Evolutionary conservation across 768 basidiomycete species (phyloP).

Genomic region (Lentinus tigrinus): DNA sequence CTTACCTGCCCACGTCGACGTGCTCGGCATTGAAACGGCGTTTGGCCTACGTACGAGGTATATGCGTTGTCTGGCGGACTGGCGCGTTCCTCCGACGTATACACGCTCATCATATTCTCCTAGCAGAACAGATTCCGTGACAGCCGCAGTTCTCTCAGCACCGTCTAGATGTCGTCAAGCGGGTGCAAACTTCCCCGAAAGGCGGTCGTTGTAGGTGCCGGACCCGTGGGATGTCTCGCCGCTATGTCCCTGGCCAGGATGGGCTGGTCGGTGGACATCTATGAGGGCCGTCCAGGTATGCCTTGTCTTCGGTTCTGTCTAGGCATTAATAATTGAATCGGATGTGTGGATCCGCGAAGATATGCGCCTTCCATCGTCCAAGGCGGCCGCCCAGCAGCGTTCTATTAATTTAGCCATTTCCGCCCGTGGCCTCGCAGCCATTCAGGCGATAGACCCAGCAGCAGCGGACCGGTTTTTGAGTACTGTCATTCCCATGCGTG

Average conservation of each 20-base stretch:
- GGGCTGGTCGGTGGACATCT: constrained; percentile 82
- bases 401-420: constrained; percentile 98
- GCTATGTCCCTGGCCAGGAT: constrained; percentile 82
- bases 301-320: constrained; percentile 17
- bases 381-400: constrained; percentile 65
- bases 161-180: constrained; percentile 2
- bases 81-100: neutral
- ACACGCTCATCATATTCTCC: neutral
- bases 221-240: constrained; percentile 91
- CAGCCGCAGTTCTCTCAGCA: constrained; percentile 6
- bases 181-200: constrained; percentile 30
- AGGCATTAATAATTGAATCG: constrained; percentile 11
- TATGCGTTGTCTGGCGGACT: neutral
- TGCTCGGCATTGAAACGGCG: neutral
- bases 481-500: constrained; percentile 89
- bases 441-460: constrained; percentile 74
- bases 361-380: constrained; percentile 70
- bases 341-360: constrained; percentile 42
- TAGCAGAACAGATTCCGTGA: constrained; percentile 3
- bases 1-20: neutral
- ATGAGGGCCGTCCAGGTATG: constrained; percentile 77
- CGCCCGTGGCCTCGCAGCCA: constrained; percentile 85
- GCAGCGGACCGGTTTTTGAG: constrained; percentile 70
- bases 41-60: neutral
- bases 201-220: constrained; percentile 79